These are phyloP conservation scores for Phytopythium boreale DNA, from an alignment of 352 stramenopile genomes.

Conservation along the genomic window DNA sequence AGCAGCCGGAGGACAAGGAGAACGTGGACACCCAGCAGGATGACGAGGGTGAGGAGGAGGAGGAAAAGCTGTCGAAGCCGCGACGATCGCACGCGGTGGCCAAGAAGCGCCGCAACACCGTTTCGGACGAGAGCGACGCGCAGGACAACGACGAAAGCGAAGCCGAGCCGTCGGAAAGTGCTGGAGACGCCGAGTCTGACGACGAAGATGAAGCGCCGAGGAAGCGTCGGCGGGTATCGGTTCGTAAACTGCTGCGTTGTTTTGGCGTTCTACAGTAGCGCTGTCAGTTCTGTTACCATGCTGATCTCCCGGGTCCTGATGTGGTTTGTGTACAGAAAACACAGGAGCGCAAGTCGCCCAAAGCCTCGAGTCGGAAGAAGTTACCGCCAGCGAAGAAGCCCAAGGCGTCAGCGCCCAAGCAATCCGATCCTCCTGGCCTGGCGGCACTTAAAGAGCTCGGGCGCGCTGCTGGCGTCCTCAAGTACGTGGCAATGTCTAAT, in stretches of 20 bases:
- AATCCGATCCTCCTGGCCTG: conserved; percentile 43
- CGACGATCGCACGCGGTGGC: conserved; percentile 8
- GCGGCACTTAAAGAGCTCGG: conserved; percentile 67
- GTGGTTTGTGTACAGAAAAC: not conserved
- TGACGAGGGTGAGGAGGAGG: conserved; percentile 26
- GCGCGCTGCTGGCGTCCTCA: conserved; percentile 58
- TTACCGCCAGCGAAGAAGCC: conserved; percentile 21
- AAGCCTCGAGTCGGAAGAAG: conserved; percentile 17
- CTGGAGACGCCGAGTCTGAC: conserved; percentile 19
- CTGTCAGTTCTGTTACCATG: not conserved
- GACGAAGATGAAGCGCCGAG: not conserved
- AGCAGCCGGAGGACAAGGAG: conserved; percentile 12
- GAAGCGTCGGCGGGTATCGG: conserved; percentile 12
- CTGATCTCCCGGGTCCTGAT: not conserved
- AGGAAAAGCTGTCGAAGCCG: conserved; percentile 10
- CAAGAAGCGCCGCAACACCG: conserved; percentile 27
- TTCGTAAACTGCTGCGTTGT: conserved; percentile 13
- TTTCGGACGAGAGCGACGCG: conserved; percentile 47
- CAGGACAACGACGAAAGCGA: conserved; percentile 32
- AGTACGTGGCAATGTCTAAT: conserved; percentile 55
- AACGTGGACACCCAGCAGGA: conserved; percentile 10
- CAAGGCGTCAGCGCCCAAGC: conserved; percentile 13
- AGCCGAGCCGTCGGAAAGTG: conserved; percentile 10
- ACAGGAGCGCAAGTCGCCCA: conserved; percentile 10
- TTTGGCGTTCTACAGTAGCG: too few relatives aligned